Conservation (phyloP, 495 filamentous ascomycete species). For the Trichoderma reesei region DNA sequence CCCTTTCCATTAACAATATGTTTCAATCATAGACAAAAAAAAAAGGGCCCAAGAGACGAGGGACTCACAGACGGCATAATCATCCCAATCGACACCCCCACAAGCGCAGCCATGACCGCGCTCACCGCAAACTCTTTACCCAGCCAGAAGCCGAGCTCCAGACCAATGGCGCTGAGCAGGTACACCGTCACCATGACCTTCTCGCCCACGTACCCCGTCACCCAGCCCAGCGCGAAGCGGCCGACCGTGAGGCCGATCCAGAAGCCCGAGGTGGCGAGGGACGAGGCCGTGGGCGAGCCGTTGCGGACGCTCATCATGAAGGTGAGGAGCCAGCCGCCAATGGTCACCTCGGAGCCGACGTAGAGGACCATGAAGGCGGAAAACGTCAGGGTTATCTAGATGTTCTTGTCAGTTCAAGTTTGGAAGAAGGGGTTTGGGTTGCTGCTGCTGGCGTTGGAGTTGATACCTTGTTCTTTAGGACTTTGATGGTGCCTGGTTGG, state of each 20-base stretch:
- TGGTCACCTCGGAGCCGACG: conserved; percentile 71
- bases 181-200: conserved; percentile 51
- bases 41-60: too few species aligned
- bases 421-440: neutral
- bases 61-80: conserved; percentile 3
- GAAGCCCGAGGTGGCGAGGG: conserved; percentile 76
- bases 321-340: conserved; percentile 82
- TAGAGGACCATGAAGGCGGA: conserved; percentile 70
- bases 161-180: conserved; percentile 49
- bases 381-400: conserved; percentile 50
- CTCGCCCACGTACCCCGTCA: conserved; percentile 64
- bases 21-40: neutral
- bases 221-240: conserved; percentile 58
- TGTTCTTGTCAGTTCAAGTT: conserved; percentile 13
- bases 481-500: neutral
- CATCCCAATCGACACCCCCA: neutral
- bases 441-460: neutral
- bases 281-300: conserved; percentile 58
- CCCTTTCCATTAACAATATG: neutral
- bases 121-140: conserved; percentile 14
- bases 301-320: conserved; percentile 71
- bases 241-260: conserved; percentile 76
- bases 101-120: neutral
- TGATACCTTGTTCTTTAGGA: neutral
- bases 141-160: conserved; percentile 75